Base-by-base conservation (phyloP, 2,329 filamentous ascomycete genomes). In the Byssoonygena ceratinophila region DNA sequence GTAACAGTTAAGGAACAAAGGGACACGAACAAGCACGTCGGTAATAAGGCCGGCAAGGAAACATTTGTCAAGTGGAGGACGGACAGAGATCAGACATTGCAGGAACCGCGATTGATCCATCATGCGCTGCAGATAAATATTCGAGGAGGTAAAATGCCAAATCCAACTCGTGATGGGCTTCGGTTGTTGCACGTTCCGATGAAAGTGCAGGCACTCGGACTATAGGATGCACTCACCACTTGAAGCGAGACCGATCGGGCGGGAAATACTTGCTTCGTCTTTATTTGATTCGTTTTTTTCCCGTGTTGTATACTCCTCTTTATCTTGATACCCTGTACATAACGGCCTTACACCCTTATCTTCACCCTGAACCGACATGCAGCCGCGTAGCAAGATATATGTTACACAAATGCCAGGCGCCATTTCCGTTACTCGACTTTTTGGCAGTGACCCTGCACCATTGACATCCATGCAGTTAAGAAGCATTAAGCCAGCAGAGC, bases 91-190 rank as follows among this genome's bases (percentile, higher is more conserved):
- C 44, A 43, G 5, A 53, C 18, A 0, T 48, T 72, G 31, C 55
- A 52, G 4, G 64, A 61, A 29, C 69, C 68, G 1, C 64, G 56
- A 34, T 51, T 72, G 52, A 48, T 72, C 31, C 62, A 69, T 52
- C 67, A 63, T 41, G 63, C 67, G 1, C 52, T 72, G 59, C 68
- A 71, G 57, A 55, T 71, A 6, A 71, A 72, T 52, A 61, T 71
- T 36, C 63, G 68, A n/a, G 69, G 61, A 0, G 68, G 67, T 0
- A 58, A 60, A 27, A 58, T 71, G 37, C 68, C 69, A 25, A 58
- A 51, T 1, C 55, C 39, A 22, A 54, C 54, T 9, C 48, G 56
- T 46, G 20, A 51, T 44, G 57, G 57, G 4, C 43, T 46, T 14
- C 14, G 43, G 20, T 8, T 46, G 5, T 29, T 46, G 22, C 43